A percentile compares a stretch with the other conserved stretches of the same genome.
Evolutionary conservation across 495 filamentous ascomycete species (phyloP).

Genomic region (Extremus antarcticus): DNA sequence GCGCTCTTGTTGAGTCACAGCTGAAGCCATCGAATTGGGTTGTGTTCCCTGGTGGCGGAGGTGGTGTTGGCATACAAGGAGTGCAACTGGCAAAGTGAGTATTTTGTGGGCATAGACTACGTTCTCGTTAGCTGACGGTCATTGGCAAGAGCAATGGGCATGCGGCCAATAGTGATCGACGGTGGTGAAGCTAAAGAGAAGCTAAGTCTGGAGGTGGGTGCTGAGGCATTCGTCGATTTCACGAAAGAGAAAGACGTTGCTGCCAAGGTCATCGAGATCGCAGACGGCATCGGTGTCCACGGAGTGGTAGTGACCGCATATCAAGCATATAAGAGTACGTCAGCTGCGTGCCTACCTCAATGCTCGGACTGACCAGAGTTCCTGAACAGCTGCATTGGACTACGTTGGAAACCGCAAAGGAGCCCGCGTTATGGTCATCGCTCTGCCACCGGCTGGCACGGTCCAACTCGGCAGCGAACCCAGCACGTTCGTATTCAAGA

Average conservation of each 20-base stretch:
- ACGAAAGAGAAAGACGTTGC: conserved; percentile 29
- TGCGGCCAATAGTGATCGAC: conserved; percentile 44
- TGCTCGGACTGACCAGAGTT: no score
- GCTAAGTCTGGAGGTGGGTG: conserved; percentile 37
- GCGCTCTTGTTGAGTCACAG: conserved; percentile 29
- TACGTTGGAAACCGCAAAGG: conserved; percentile 36
- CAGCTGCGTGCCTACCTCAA: no score
- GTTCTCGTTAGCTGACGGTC: no score
- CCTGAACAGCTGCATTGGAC: conserved; percentile 10
- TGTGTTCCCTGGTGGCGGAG: conserved; percentile 36
- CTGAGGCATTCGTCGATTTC: conserved; percentile 44
- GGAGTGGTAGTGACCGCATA: conserved; percentile 42
- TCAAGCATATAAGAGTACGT: conserved; percentile 35
- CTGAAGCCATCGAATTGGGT: conserved; percentile 35
- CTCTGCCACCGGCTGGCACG: conserved; percentile 25
- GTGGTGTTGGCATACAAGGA: conserved; percentile 34
- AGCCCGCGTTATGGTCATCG: conserved; percentile 37
- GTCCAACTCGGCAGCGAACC: conserved; percentile 35
- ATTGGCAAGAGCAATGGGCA: conserved; percentile 42
- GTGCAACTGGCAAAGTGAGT: conserved; percentile 31
- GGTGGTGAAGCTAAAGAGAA: conserved; percentile 33
- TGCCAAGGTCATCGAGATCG: conserved; percentile 32
- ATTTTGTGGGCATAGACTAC: neutral
- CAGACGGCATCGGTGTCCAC: conserved; percentile 39
- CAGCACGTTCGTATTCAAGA: conserved; percentile 34